phyloP scores from a whole-genome alignment of 73 alveolate species.

The Durusdinium trenchii region DNA sequence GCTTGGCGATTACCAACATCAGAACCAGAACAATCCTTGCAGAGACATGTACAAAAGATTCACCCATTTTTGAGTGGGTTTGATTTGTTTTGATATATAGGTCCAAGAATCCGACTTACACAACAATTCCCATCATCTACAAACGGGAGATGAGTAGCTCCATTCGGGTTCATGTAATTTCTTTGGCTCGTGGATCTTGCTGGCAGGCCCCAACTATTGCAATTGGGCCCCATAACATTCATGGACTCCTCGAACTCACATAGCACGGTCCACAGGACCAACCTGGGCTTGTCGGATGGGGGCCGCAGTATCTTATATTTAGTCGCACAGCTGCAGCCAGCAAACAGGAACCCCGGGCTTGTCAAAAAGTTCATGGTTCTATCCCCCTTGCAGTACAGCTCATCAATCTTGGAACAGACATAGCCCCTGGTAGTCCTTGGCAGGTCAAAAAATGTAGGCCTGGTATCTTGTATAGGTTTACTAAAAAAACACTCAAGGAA shows the following conservation, averaged over 20 bases:
- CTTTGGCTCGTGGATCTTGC: slow-evolving; percentile 18
- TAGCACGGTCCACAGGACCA: neutral
- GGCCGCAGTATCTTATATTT: too few relatives aligned
- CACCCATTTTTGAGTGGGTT: neutral
- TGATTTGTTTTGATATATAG: neutral
- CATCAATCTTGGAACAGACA: too few relatives aligned
- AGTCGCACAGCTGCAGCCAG: too few relatives aligned
- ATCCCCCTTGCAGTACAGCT: too few relatives aligned
- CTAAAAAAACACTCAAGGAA: too few relatives aligned
- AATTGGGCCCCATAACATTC: neutral
- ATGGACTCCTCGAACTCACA: neutral
- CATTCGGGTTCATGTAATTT: neutral
- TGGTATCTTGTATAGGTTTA: too few relatives aligned
- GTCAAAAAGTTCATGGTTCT: too few relatives aligned
- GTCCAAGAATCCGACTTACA: neutral
- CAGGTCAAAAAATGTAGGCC: too few relatives aligned
- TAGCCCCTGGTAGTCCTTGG: too few relatives aligned
- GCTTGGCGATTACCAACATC: neutral
- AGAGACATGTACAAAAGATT: neutral
- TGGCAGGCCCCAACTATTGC: slow-evolving; percentile 36
- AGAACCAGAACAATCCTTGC: neutral
- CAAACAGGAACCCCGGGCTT: too few relatives aligned
- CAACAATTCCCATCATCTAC: neutral
- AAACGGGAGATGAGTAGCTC: neutral
- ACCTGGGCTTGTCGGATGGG: too few relatives aligned